Base-by-base conservation (phyloP, 2,329 filamentous ascomycete genomes). In the Pseudogymnoascus sp. region DNA sequence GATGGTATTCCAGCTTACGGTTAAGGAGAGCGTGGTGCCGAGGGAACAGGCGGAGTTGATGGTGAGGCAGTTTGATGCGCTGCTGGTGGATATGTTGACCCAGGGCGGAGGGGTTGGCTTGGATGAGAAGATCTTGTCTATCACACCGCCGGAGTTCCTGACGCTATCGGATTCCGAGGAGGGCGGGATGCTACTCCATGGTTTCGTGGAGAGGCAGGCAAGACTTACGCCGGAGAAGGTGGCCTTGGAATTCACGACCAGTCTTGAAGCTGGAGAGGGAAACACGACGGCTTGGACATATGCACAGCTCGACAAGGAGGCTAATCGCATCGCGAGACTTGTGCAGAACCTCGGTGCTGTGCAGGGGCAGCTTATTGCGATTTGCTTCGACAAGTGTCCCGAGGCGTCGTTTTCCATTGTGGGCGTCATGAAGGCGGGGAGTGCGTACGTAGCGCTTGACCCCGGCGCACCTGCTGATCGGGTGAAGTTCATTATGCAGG, bases 211-310 rank as follows among this genome's bases (percentile, higher is more conserved):
- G 71, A 67, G 73, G 0, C 84, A 84, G 33, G 86, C 88, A 0
- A 37, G 66, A 0, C 69, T 75, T 0, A 74, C 79, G 18, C 89
- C 92, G 0, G 69, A 84, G 0, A 84, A 81, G 40, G 75, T 78
- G 2, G 92, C 92, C 0, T 80, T 97, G 0, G 88, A 96, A 66
- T 96, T 96, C 72, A 84, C 87, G 2, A 80, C 80, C 0, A 77
- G 77, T 0, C 80, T 91, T 4, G 74, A 81, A 0, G 75, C 76
- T 1, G 74, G 75, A 0, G 68, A 33, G 31, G 31, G 71, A 0
- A 69, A 77, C 1, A 83, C 79, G 31, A 77, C 77, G 59, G 76
- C 70, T 23, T 97, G 91, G 91, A 89, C 84, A 0, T 97, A 93
- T 70, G 71, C 71, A n/a, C 78, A 93, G 65, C 78, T 97, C 0